These are phyloP conservation scores for Kodamaea suecica DNA, from an alignment of 1,139 yeast genomes.

Conservation along the genomic window DNA sequence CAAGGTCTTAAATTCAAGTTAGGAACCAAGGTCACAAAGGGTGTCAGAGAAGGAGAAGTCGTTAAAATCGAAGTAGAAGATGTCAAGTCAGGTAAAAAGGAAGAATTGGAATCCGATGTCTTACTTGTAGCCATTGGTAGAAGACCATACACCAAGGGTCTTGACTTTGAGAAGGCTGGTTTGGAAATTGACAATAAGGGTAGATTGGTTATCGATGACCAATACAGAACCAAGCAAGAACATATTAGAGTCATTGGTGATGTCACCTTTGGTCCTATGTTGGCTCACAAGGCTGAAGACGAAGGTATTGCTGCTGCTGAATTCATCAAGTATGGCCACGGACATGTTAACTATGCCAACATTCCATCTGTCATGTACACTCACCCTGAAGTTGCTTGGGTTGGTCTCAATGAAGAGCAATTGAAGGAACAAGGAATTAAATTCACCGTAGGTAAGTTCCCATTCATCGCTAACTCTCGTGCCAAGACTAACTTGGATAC, in stretches of 20 bases:
- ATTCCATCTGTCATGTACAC: conserved; percentile 99
- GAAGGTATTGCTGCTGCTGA: conserved; percentile 99
- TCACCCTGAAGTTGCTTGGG: conserved; percentile 99
- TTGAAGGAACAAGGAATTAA: conserved; percentile 89
- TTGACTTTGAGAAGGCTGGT: conserved; percentile 85
- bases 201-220: conserved; percentile 89
- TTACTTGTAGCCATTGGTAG: conserved; percentile 97
- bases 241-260: conserved; percentile 98
- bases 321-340: conserved; percentile 88
- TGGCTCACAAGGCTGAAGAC: conserved; percentile 99
- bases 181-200: conserved; percentile 89
- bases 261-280: conserved; percentile 97
- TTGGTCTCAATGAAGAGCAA: conserved; percentile 94
- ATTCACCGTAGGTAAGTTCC: conserved; percentile 96
- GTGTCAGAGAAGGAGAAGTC: conserved; percentile 80
- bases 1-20: conserved; percentile 94
- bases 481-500: conserved; percentile 98
- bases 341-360: conserved; percentile 97
- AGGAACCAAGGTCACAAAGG: conserved; percentile 87
- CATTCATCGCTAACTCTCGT: conserved; percentile 98
- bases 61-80: conserved; percentile 89
- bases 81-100: conserved; percentile 81
- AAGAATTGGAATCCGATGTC: conserved; percentile 83
- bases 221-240: conserved; percentile 86
- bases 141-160: conserved; percentile 92